Percentiles rank a stretch among this genome's conserved stretches.
phyloP scores from a whole-genome alignment of 2,329 filamentous ascomycete species.

The Pseudopyrenochaeta lycopersici region DNA sequence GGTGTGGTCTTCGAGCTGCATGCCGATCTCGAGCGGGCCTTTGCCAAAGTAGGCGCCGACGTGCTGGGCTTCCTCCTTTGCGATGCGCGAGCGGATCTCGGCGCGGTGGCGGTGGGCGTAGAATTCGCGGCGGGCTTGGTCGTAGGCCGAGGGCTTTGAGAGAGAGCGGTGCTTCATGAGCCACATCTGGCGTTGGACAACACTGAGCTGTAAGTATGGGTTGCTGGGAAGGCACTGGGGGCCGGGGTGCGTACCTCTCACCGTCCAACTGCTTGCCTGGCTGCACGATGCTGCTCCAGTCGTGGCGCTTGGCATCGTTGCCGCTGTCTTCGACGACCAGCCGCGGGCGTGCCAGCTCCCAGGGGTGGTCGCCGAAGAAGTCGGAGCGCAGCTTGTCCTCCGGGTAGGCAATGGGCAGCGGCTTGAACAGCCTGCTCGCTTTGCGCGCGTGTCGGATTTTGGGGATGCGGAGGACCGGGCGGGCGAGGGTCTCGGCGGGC shows the following conservation, averaged over 20 bases:
- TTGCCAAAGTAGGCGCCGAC: conserved; percentile 91
- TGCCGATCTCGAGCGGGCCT: conserved; percentile 75
- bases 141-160: conserved; percentile 77
- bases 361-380: conserved; percentile 95
- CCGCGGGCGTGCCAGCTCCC: conserved; percentile 91
- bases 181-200: conserved; percentile 90
- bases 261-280: conserved; percentile 79
- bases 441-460: conserved; percentile 56
- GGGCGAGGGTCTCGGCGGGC: conserved; percentile 67
- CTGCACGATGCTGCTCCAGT: conserved; percentile 85
- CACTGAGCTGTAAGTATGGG: conserved; percentile 63
- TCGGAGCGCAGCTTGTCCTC: conserved; percentile 82
- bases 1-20: conserved; percentile 80
- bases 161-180: conserved; percentile 69
- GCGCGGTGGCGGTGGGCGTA: conserved; percentile 83
- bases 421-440: conserved; percentile 80
- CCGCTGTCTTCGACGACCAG: conserved; percentile 87
- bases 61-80: conserved; percentile 84
- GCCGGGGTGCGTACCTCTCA: conserved; percentile 73
- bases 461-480: conserved; percentile 61
- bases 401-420: conserved; percentile 78
- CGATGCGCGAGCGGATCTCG: conserved; percentile 83
- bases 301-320: conserved; percentile 75
- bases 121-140: conserved; percentile 87
- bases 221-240: background rate